Conservation (phyloP, 1,284 basidiomycete genomes). For the Ceratobasidium sp. region DNA sequence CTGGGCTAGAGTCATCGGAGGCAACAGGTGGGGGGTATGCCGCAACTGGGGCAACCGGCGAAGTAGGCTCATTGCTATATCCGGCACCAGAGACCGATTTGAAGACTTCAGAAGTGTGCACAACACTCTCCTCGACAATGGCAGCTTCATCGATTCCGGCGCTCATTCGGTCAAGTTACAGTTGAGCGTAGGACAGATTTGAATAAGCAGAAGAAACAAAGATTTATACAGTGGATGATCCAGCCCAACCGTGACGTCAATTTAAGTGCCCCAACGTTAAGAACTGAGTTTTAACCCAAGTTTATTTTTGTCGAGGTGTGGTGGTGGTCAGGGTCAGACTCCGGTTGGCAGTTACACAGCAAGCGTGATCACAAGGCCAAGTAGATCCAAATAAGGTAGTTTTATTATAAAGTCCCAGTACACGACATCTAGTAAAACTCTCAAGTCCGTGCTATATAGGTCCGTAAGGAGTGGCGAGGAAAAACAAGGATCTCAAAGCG, state of each 20-base stretch:
- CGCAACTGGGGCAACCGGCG: slow-evolving; percentile 62
- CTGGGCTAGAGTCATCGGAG: slow-evolving; percentile 58
- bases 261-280: not conserved
- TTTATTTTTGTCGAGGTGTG: not conserved
- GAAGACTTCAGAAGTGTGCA: not conserved
- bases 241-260: not conserved
- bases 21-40: slow-evolving; percentile 55
- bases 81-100: not conserved
- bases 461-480: not conserved
- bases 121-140: too few species aligned
- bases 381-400: not conserved
- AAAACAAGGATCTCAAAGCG: not conserved
- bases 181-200: too few species aligned
- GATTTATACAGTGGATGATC: not conserved
- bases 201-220: too few species aligned
- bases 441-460: too few species aligned
- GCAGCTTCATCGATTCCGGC: too few species aligned
- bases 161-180: too few species aligned
- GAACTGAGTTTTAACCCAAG: not conserved
- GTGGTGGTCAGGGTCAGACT: not conserved
- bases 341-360: not conserved
- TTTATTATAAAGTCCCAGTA: not conserved
- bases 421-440: not conserved
- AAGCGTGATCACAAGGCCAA: not conserved
- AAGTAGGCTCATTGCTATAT: slow-evolving; percentile 52